These are phyloP conservation scores for Xeromyces bisporus DNA, from an alignment of 495 filamentous ascomycete genomes.

Conservation along the genomic window DNA sequence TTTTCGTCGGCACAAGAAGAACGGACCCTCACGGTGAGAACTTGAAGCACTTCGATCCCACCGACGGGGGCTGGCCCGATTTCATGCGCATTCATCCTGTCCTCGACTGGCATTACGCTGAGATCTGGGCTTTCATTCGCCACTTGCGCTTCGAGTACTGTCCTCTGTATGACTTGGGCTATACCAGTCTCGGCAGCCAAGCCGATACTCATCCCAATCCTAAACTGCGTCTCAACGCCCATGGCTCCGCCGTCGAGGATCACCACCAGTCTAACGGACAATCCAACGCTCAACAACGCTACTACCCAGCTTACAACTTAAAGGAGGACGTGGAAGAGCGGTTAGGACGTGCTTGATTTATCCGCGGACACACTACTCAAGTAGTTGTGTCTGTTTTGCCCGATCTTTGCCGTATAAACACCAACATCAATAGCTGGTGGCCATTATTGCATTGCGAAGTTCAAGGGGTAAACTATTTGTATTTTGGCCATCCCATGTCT, in stretches of 20 bases:
- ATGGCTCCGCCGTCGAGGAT: neutral
- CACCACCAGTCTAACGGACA: conserved; percentile 8
- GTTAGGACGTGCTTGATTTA: conserved; percentile 55
- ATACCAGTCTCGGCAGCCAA: conserved; percentile 77
- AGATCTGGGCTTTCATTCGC: conserved; percentile 88
- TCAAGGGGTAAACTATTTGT: too few relatives aligned
- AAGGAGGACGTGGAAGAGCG: conserved; percentile 73
- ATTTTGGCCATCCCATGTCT: too few relatives aligned
- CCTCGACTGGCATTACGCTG: conserved; percentile 92
- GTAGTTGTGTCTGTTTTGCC: too few relatives aligned
- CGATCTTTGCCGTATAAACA: too few relatives aligned
- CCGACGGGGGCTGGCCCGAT: conserved; percentile 76
- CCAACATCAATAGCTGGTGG: too few relatives aligned
- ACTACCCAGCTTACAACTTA: conserved; percentile 75
- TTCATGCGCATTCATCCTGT: conserved; percentile 92
- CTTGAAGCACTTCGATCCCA: conserved; percentile 65
- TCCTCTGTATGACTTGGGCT: conserved; percentile 66
- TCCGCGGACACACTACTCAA: too few relatives aligned
- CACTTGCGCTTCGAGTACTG: conserved; percentile 67
- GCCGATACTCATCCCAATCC: conserved; percentile 86
- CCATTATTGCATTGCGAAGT: too few relatives aligned
- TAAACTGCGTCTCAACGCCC: conserved; percentile 27
- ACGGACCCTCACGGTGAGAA: conserved; percentile 80
- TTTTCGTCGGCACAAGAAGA: conserved; percentile 81
- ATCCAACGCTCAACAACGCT: conserved; percentile 24